These are phyloP conservation scores for Neurospora sp. DNA, from an alignment of 2,329 filamentous ascomycete species.

Conservation along the genomic window DNA sequence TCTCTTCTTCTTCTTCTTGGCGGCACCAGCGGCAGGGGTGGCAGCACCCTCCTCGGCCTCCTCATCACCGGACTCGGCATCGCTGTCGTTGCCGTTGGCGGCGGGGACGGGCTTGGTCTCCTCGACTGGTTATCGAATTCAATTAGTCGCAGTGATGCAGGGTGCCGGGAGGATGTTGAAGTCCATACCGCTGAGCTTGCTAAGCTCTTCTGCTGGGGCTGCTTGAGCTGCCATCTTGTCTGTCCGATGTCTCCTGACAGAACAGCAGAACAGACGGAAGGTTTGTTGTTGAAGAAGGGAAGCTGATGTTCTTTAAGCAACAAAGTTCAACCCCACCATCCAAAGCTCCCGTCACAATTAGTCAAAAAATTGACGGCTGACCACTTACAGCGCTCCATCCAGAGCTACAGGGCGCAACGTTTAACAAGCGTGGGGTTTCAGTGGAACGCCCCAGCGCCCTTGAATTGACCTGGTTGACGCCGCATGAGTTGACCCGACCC, in stretches of 20 bases:
- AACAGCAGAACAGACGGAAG: neutral
- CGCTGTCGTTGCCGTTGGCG: constrained; percentile 32
- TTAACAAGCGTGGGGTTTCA: neutral
- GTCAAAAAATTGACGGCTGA: neutral
- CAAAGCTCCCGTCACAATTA: neutral
- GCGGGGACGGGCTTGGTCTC: constrained; percentile 27
- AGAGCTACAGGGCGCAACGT: neutral
- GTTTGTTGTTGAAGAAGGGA: neutral
- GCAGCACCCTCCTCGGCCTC: constrained; percentile 33
- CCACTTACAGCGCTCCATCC: neutral
- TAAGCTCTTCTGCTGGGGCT: constrained; percentile 28
- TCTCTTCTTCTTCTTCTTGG: constrained; percentile 77
- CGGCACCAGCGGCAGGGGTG: constrained; percentile 28
- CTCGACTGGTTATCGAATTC: constrained; percentile 23
- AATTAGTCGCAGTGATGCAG: neutral
- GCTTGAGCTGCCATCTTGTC: constrained; percentile 31
- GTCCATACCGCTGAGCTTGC: constrained; percentile 29
- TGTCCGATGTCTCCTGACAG: neutral
- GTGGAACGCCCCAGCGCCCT: neutral
- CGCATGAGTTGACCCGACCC: neutral
- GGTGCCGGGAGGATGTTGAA: neutral
- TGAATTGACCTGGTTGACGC: neutral
- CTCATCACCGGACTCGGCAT: constrained; percentile 41
- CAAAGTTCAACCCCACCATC: neutral
- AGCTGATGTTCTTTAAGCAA: neutral